Evolutionary conservation across 73 alveolate species (phyloP), one percentile per base, ranked within the genome.

Genomic region (Symbiodinium natans): DNA sequence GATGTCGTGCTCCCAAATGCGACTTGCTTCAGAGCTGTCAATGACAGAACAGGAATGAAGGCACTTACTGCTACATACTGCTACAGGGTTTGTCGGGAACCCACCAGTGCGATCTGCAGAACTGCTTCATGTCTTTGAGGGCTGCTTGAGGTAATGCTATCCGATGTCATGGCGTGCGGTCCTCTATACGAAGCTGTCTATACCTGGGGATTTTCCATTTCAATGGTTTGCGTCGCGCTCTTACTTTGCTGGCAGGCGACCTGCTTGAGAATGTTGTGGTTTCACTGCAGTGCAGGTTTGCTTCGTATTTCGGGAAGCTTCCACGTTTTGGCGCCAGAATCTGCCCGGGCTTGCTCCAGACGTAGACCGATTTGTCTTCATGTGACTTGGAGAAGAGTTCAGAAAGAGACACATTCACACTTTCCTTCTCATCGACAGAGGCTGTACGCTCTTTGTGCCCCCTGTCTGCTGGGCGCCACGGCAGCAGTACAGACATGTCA

Each of bases 271-370:
- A 10, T 36, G 63, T 25, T 10, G 27, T 34, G 34, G 38, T 34
- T 19, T 9, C 4, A 15, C 46, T 74, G 42, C 80, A 6, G 75
- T 80, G 75, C 39, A 88, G 95, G 95, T 88, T 23, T 88, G 95
- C 95, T 88, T 88, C 75, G 73, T 88, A 25, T 88, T 88, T 48
- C 95, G 95, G 21, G 95, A 88, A 88, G 95, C 95, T 68, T 88
- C 95, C 41, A 88, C 95, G 38, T 88, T 88, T 40, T 88, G 95
- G 95, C 95, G 95, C 33, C 95, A 88, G 86, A 88, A 88, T 39
- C 71, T 88, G 52, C 95, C 95, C 59, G 74, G 86, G 42, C 74
- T 88, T 75, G 86, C 95, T 59, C 95, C 95, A 40, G 95, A 88
- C 82, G 95, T 88, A 56, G 95, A 88, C 52, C 95, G 95, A 73